These are phyloP conservation scores for Hortiboletus campestris DNA, from an alignment of 768 basidiomycete genomes.

Conservation along the genomic window DNA sequence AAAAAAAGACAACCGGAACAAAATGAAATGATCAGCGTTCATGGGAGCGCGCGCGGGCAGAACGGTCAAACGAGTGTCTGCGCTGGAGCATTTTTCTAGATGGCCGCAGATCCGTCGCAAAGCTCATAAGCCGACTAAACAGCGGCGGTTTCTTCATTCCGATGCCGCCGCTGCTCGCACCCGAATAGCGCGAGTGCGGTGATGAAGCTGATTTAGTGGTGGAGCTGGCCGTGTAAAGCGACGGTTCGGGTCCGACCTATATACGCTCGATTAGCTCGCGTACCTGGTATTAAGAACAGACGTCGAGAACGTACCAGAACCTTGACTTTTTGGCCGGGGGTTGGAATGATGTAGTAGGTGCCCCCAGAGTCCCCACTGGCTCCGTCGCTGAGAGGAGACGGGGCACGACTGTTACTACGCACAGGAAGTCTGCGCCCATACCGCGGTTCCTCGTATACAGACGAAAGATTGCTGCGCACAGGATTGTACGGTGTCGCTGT, in stretches of 20 bases:
- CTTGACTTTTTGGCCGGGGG: conserved; percentile 71
- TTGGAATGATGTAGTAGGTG: conserved; percentile 74
- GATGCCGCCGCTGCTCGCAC: conserved; percentile 22
- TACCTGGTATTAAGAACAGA: conserved; percentile 11
- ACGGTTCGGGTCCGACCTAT: conserved; percentile 45
- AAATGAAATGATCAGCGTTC: conserved; percentile 15
- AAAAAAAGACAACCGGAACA: neutral
- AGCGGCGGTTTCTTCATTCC: conserved; percentile 56
- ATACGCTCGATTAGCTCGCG: no score
- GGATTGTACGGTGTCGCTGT: conserved; percentile 43
- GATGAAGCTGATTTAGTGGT: conserved; percentile 56
- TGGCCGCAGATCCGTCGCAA: conserved; percentile 46
- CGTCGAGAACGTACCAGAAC: conserved; percentile 55
- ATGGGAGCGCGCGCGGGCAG: conserved; percentile 21
- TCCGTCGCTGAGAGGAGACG: conserved; percentile 36
- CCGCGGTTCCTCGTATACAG: conserved; percentile 40
- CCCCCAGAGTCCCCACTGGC: conserved; percentile 58
- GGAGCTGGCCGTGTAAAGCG: conserved; percentile 58
- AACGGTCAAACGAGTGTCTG: conserved; percentile 45
- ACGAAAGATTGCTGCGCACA: conserved; percentile 34
- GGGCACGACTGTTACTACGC: conserved; percentile 34
- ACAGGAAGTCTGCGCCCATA: conserved; percentile 29
- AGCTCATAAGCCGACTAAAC: conserved; percentile 58
- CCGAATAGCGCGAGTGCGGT: conserved; percentile 38
- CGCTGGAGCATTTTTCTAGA: conserved; percentile 42